Base-by-base conservation (phyloP, 176 grass and related monocot genomes). In the Miscanthus lutarioriparius region DNA sequence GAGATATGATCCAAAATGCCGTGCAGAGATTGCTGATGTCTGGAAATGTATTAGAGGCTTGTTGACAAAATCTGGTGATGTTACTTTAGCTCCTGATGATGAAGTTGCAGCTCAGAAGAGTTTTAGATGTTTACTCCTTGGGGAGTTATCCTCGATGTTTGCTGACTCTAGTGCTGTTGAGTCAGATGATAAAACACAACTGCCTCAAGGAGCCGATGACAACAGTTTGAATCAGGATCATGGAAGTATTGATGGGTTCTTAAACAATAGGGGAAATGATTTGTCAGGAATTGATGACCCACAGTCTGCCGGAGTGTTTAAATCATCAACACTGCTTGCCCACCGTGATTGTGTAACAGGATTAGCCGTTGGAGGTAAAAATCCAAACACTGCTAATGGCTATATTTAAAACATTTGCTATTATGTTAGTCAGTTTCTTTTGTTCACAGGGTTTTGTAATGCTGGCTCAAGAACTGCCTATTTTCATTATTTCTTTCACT, bases 261-360 rank as follows among this genome's bases (percentile, higher is more conserved):
- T 25, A 36, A 77, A 68, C 38, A 75, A 72, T 70, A 89, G 72
- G 65, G 47, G 7, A 36, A 36, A 54, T 86, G 75, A 74, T 73
- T 48, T 22, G 14, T 70, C 40, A 26, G 72, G 88, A 75, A 67
- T 71, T 56, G 22, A 74, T 47, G 80, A 69, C 4, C 43, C 74
- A 73, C 67, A 81, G 20, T 38, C 66, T 74, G 77, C 39, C 3
- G 44, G 40, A 67, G 37, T 61, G 44, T 83, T 76, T 61, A 91
- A 85, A 37, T 85, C 74, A 25, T 73, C 80, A 54, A 92, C 91
- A 30, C 77, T 98, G 82, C 67, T 71, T 72, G 91, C 80, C 74
- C 96, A 98, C 74, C 91, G 86, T 69, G 96, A 98, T 79, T 98
- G 91, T 63, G 87, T 95, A 43, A 95, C 96, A 63, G 89, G 91